A percentile compares a stretch with the other conserved stretches of the same genome.
These are phyloP conservation scores for Lactifluus piperatus DNA, from an alignment of 768 basidiomycete genomes.

Conservation along the genomic window DNA sequence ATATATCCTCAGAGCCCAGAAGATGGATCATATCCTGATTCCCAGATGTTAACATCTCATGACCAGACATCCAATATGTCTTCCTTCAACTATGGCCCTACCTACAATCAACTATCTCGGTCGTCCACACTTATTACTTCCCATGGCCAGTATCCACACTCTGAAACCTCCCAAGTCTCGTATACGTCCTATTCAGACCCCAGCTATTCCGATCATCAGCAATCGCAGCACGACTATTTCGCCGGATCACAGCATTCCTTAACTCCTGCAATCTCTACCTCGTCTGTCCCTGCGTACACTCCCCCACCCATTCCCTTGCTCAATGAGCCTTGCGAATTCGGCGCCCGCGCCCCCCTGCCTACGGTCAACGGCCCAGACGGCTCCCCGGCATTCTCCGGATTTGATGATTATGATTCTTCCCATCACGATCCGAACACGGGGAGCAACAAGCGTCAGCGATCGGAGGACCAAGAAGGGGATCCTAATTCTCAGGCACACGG, in stretches of 20 bases:
- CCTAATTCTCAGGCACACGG: neutral
- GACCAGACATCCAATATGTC: neutral
- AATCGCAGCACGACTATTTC: neutral
- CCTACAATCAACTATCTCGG: constrained; percentile 5
- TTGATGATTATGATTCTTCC: neutral
- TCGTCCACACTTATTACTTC: constrained; percentile 6
- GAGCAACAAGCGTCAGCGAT: constrained; percentile 15
- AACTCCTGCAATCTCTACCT: neutral
- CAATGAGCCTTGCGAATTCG: neutral
- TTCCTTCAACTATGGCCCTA: constrained; percentile 5
- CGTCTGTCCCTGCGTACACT: neutral
- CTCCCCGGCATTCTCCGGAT: neutral
- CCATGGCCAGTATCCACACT: neutral
- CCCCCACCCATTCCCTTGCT: neutral
- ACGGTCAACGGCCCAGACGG: neutral
- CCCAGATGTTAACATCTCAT: neutral
- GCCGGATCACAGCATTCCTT: neutral
- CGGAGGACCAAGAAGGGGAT: constrained; percentile 15
- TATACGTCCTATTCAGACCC: constrained; percentile 3
- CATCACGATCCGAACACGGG: neutral
- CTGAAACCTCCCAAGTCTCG: neutral
- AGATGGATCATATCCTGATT: neutral
- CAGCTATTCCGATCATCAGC: constrained; percentile 5
- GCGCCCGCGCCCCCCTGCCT: neutral
- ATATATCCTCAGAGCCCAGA: neutral